phyloP scores from a whole-genome alignment of 805 yeast species.

The Yamadazyma insecticola region DNA sequence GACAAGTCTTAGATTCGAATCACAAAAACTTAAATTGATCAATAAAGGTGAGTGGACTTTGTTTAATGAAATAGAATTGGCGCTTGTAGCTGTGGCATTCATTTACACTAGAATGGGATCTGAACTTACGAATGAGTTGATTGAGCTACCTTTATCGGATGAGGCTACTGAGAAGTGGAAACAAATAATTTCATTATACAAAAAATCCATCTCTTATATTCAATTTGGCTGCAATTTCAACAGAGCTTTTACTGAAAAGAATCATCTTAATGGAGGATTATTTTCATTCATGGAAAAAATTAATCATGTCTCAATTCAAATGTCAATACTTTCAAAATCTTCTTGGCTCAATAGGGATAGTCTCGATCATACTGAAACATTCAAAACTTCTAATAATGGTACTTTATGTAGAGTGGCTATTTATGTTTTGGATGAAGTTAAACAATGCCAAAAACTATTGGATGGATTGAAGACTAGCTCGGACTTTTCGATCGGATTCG shows the following conservation, averaged over 20 bases:
- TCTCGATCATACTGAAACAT: constrained; percentile 15
- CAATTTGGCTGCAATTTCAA: constrained; percentile 17
- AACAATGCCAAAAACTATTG: constrained; percentile 17
- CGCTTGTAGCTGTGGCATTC: constrained; percentile 20
- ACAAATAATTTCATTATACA: constrained; percentile 27
- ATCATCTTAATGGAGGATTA: constrained; percentile 5
- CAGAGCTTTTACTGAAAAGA: not conserved
- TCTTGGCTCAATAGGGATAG: constrained; percentile 31
- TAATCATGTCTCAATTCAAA: constrained; percentile 29
- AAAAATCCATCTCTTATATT: constrained; percentile 24
- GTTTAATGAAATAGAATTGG: constrained; percentile 24
- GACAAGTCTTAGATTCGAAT: constrained; percentile 1
- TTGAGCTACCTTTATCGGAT: constrained; percentile 11
- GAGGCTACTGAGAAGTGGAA: constrained; percentile 28
- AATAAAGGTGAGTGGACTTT: constrained; percentile 23
- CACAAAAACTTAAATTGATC: not conserved
- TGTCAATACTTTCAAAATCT: constrained; percentile 35
- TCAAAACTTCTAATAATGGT: constrained; percentile 26
- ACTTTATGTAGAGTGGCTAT: constrained; percentile 44
- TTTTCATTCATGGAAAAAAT: constrained; percentile 20
- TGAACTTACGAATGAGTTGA: constrained; percentile 29
- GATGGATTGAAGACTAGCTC: constrained; percentile 8
- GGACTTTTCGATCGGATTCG: constrained; percentile 4
- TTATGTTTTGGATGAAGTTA: constrained; percentile 31
- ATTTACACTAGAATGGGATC: constrained; percentile 31